These are phyloP conservation scores for Sporothrix brasiliensis DNA, from an alignment of 2,329 filamentous ascomycete species.

Conservation along the genomic window DNA sequence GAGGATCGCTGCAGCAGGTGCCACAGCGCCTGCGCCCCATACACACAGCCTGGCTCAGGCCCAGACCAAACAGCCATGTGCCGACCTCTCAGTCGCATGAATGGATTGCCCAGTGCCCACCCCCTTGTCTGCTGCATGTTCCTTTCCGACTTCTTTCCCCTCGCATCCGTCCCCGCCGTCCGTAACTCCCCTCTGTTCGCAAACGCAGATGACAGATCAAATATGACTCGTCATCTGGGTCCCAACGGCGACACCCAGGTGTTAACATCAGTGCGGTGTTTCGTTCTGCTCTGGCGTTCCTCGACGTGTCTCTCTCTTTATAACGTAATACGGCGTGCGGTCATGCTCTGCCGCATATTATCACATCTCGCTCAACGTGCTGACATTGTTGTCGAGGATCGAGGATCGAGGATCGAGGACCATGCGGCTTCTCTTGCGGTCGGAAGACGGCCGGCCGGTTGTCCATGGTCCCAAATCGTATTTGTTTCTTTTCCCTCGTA, in stretches of 20 bases:
- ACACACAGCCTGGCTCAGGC: neutral
- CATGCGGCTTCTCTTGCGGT: neutral
- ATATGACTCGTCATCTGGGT: conserved; percentile 30
- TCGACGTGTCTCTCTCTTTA: neutral
- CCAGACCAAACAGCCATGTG: conserved; percentile 17
- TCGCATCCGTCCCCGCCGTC: conserved; percentile 8
- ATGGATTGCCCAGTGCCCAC: neutral
- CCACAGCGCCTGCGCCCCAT: neutral
- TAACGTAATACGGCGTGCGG: neutral
- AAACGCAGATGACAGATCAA: conserved; percentile 29
- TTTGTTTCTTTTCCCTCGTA: neutral
- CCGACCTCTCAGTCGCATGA: neutral
- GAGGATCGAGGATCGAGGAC: neutral
- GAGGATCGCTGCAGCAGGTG: conserved; percentile 19
- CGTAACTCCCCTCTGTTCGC: neutral
- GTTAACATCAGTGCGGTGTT: conserved; percentile 1
- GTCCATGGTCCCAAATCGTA: neutral
- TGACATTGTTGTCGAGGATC: neutral
- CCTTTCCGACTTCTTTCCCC: neutral
- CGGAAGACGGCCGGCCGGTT: neutral
- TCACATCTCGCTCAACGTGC: conserved; percentile 11
- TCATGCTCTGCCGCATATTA: neutral
- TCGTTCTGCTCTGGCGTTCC: neutral
- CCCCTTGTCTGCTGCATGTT: neutral
- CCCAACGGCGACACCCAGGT: neutral